phyloP scores from a whole-genome alignment of 768 basidiomycete species.

The Gloeopeniophorella convolvens region DNA sequence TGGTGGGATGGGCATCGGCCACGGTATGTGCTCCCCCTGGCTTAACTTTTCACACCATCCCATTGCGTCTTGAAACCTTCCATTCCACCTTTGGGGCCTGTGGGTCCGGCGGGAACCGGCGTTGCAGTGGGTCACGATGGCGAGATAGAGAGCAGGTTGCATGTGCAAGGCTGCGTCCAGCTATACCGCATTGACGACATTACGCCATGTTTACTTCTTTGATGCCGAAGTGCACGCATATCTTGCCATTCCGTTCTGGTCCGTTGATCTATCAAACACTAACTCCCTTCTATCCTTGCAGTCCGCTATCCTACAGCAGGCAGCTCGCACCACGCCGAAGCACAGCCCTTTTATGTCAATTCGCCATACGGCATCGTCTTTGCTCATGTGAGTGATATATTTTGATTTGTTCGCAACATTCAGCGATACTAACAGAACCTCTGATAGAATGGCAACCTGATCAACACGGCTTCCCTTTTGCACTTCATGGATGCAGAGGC shows the following conservation, averaged over 20 bases:
- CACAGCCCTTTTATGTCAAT: conserved; percentile 99
- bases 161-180: too few species aligned
- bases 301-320: conserved; percentile 98
- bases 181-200: too few species aligned
- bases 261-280: too few species aligned
- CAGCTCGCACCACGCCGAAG: conserved; percentile 93
- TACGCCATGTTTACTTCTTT: too few species aligned
- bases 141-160: too few species aligned
- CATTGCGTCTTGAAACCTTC: not conserved
- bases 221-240: too few species aligned
- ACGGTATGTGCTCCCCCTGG: conserved; percentile 51
- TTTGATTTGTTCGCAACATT: conserved; percentile 1
- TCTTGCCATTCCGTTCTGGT: too few species aligned
- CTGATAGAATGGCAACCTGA: conserved; percentile 91
- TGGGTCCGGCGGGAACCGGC: too few species aligned
- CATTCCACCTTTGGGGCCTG: too few species aligned
- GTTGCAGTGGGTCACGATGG: too few species aligned
- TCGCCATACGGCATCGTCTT: conserved; percentile 99
- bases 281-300: conserved; percentile 31
- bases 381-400: conserved; percentile 66
- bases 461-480: conserved; percentile 83
- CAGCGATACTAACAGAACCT: not conserved
- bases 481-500: conserved; percentile 94
- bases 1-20: conserved; percentile 96
- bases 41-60: too few species aligned